Evolutionary conservation across 2,329 filamentous ascomycete species (phyloP).

Genomic region (Epichloe typhina): DNA sequence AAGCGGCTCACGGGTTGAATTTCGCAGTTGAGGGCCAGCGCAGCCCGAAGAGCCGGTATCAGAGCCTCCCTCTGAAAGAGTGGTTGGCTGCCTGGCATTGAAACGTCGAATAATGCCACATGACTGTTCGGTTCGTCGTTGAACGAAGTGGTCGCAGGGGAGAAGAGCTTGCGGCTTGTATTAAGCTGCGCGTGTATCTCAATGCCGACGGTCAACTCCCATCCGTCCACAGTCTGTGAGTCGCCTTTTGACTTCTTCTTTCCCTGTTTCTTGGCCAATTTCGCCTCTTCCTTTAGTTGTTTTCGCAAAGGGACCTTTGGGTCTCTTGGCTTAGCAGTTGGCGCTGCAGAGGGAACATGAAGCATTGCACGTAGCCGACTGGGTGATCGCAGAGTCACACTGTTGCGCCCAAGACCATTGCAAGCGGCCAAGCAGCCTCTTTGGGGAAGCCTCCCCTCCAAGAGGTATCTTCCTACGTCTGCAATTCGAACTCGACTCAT

Average conservation of each 20-base stretch:
- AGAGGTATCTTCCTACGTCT: conserved; percentile 3
- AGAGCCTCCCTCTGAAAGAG: conserved; percentile 71
- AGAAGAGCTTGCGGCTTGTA: conserved; percentile 81
- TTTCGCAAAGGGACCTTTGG: conserved; percentile 48
- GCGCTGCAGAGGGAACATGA: conserved; percentile 5
- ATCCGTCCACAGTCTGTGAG: conserved; percentile 47
- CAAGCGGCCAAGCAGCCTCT: conserved; percentile 3
- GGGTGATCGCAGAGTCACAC: background rate
- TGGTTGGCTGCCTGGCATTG: conserved; percentile 81
- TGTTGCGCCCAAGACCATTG: background rate
- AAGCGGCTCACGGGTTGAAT: conserved; percentile 70
- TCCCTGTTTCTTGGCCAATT: conserved; percentile 54
- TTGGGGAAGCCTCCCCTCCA: conserved; percentile 2
- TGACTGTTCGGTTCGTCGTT: conserved; percentile 69
- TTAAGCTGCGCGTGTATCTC: conserved; percentile 97
- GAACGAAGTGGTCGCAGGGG: conserved; percentile 50
- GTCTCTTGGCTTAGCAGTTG: conserved; percentile 8
- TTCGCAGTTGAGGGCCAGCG: conserved; percentile 68
- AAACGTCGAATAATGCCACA: conserved; percentile 77
- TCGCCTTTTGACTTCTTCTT: conserved; percentile 32
- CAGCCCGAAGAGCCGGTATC: conserved; percentile 80
- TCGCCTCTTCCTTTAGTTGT: conserved; percentile 57
- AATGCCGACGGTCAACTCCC: conserved; percentile 92
- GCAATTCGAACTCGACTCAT: conserved; percentile 4
- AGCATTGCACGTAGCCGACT: background rate